These are phyloP conservation scores for Aspergillus steynii DNA, from an alignment of 495 filamentous ascomycete species.

Conservation along the genomic window DNA sequence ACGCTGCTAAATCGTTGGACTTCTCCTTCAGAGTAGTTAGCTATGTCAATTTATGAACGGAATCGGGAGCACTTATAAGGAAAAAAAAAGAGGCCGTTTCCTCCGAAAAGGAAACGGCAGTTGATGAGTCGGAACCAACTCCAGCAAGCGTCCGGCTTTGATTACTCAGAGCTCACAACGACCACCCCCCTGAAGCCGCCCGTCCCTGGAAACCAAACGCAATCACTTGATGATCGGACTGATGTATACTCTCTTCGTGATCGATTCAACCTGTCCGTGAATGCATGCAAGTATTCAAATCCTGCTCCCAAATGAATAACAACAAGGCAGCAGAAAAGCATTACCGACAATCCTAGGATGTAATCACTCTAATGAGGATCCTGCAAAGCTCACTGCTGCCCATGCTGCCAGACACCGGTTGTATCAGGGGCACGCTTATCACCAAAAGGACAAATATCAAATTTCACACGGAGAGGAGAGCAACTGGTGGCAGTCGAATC, in stretches of 20 bases:
- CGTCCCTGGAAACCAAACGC: constrained; percentile 15
- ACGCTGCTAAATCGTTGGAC: neutral
- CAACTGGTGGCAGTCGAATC: constrained; percentile 2
- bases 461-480: constrained; percentile 14
- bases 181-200: constrained; percentile 24
- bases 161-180: constrained; percentile 43
- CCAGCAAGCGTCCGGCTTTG: constrained; percentile 22
- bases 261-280: constrained; percentile 17
- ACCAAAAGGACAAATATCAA: neutral
- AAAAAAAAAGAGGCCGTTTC: constrained; percentile 56
- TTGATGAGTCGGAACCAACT: constrained; percentile 23
- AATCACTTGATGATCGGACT: constrained; percentile 8
- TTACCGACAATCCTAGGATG: constrained; percentile 87
- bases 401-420: neutral
- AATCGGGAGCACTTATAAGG: constrained; percentile 59
- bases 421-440: neutral
- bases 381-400: constrained; percentile 35
- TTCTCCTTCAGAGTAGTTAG: constrained; percentile 29
- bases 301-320: constrained; percentile 12
- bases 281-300: constrained; percentile 7
- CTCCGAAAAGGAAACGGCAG: constrained; percentile 43
- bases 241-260: constrained; percentile 35
- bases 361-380: constrained; percentile 97
- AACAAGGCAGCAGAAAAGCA: constrained; percentile 17
- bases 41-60: constrained; percentile 15